phyloP scores from a whole-genome alignment of 306 rosid species.

The Hylodesmum podocarpum region DNA sequence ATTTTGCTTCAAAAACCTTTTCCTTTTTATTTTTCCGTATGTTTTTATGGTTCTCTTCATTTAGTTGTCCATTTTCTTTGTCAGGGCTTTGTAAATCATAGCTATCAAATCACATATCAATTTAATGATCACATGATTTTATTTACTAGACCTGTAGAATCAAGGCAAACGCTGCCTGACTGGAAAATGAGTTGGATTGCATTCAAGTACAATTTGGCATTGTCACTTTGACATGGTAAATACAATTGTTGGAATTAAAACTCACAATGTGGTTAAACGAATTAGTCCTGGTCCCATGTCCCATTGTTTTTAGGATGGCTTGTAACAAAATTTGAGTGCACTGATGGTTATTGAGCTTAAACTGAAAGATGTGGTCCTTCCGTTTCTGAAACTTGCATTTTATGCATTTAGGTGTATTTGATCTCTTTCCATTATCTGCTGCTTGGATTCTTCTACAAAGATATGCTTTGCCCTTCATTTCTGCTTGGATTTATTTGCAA shows the following conservation, averaged over 20 bases:
- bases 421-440: not conserved
- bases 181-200: not conserved
- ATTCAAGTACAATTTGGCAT: too few relatives aligned
- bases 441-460: not conserved
- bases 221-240: too few relatives aligned
- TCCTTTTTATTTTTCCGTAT: not conserved
- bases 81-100: not conserved
- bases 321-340: too few relatives aligned
- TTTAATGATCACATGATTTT: not conserved
- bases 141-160: not conserved
- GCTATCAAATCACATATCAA: not conserved
- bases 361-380: too few relatives aligned
- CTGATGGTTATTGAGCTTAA: too few relatives aligned
- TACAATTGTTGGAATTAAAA: too few relatives aligned
- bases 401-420: too few relatives aligned
- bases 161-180: not conserved
- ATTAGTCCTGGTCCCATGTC: too few relatives aligned
- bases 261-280: too few relatives aligned
- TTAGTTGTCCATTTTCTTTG: not conserved
- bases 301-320: too few relatives aligned
- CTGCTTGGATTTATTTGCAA: too few relatives aligned
- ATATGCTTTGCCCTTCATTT: conserved; percentile 2
- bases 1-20: not conserved
- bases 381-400: too few relatives aligned
- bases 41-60: not conserved